A percentile compares a stretch with the other conserved stretches of the same genome.
Evolutionary conservation across 2,329 filamentous ascomycete genomes (phyloP).

Genomic region (Fusarium virguliforme): DNA sequence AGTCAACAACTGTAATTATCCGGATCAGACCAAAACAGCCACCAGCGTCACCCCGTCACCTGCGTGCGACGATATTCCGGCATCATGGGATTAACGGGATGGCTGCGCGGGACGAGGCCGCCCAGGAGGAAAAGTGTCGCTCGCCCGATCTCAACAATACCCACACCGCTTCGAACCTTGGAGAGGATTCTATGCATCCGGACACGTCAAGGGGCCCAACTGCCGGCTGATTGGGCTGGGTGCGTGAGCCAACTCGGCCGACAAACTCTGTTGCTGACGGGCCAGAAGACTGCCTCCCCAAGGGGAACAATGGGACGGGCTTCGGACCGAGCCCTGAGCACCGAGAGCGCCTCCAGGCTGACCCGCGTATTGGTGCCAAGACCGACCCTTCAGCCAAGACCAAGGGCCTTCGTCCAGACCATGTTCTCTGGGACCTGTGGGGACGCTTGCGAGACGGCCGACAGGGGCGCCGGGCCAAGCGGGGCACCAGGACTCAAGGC

Average conservation of each 20-base stretch:
- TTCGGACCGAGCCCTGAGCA: conserved; percentile 18
- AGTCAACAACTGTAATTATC: not conserved
- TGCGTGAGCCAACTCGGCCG: conserved; percentile 26
- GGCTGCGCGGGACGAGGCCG: conserved; percentile 37
- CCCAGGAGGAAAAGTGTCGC: conserved; percentile 10
- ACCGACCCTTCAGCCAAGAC: conserved; percentile 34
- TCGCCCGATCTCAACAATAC: conserved; percentile 16
- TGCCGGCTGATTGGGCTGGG: conserved; percentile 3
- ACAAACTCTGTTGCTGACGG: conserved; percentile 21
- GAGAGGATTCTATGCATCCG: conserved; percentile 13
- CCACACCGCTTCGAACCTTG: conserved; percentile 35
- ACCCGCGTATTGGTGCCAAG: conserved; percentile 21
- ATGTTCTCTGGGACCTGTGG: conserved; percentile 36
- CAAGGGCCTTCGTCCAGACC: conserved; percentile 36
- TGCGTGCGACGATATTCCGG: conserved; percentile 25
- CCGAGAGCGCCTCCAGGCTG: not conserved
- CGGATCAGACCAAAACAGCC: conserved; percentile 28
- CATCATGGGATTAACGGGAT: conserved; percentile 40
- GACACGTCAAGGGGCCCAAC: conserved; percentile 5
- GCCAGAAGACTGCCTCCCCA: not conserved
- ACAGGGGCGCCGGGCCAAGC: conserved; percentile 37
- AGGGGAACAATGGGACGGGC: conserved; percentile 11
- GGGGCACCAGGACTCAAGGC: conserved; percentile 32
- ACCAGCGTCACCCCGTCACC: conserved; percentile 30
- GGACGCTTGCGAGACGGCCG: conserved; percentile 21